These are phyloP conservation scores for Phyllosticta citriasiana DNA, from an alignment of 2,329 filamentous ascomycete species.

Conservation along the genomic window DNA sequence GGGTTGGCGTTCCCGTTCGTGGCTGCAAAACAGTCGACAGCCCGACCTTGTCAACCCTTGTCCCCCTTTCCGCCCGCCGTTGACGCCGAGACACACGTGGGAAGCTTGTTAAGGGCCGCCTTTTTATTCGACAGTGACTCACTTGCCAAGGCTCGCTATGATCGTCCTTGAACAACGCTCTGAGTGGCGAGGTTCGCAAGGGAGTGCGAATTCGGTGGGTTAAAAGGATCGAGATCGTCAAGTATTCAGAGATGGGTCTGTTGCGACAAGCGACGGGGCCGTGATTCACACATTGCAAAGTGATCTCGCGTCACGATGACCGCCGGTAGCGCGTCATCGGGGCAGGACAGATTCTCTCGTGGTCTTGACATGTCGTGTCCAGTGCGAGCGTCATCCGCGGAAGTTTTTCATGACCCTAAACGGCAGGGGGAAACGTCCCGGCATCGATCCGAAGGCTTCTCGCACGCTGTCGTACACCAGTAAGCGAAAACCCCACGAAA, in stretches of 20 bases:
- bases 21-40: background rate
- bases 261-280: background rate
- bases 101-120: background rate
- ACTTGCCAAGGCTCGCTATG: background rate
- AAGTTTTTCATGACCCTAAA: background rate
- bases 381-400: background rate
- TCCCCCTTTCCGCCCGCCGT: background rate
- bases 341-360: background rate
- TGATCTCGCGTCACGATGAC: background rate
- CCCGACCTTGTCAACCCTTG: background rate
- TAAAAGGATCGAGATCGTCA: background rate
- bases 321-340: background rate
- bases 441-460: background rate
- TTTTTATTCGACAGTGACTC: background rate
- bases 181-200: background rate
- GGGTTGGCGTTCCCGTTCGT: background rate
- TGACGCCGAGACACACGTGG: background rate
- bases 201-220: background rate
- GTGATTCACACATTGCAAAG: background rate
- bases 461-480: background rate
- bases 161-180: background rate
- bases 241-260: background rate
- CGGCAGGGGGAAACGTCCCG: background rate
- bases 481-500: background rate
- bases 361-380: background rate